phyloP scores from a whole-genome alignment of 305 asterid species.

The Rubia tinctorum region DNA sequence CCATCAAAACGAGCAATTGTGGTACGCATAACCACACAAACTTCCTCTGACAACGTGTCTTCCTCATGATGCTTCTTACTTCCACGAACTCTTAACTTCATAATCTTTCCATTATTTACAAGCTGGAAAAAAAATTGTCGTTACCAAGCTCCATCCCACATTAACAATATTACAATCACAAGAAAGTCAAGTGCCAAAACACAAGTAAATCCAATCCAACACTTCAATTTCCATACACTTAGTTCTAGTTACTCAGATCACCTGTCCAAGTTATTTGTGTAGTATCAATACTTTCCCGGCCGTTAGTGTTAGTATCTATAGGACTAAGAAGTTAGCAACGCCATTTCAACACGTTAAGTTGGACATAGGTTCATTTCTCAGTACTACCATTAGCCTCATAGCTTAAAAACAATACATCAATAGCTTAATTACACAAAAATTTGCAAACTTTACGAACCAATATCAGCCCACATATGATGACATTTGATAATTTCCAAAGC shows the following conservation, averaged over 20 bases:
- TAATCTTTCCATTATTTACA: constrained; percentile 67
- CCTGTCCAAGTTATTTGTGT: not conserved
- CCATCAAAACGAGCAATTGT: constrained; percentile 87
- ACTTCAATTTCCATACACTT: not conserved
- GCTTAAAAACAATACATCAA: not conserved
- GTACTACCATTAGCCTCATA: not conserved
- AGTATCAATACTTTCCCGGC: not conserved
- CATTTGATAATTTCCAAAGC: not conserved
- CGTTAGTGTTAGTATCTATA: not conserved
- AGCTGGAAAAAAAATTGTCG: constrained; percentile 39
- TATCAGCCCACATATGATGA: constrained; percentile 6
- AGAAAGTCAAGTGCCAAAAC: not conserved
- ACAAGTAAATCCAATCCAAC: not conserved
- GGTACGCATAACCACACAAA: constrained; percentile 82
- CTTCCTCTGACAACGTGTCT: constrained; percentile 66
- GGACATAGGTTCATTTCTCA: not conserved
- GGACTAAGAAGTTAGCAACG: not conserved
- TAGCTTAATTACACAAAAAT: not conserved
- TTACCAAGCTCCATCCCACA: not conserved
- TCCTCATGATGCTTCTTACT: constrained; percentile 55
- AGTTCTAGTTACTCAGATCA: not conserved
- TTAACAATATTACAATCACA: not conserved
- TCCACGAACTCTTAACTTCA: constrained; percentile 74
- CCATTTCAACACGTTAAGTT: not conserved
- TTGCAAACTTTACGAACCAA: not conserved